Percentiles rank a stretch among this genome's conserved stretches.
These are phyloP conservation scores for Solanum peruvianum DNA, from an alignment of 257 asterid genomes.

Conservation along the genomic window DNA sequence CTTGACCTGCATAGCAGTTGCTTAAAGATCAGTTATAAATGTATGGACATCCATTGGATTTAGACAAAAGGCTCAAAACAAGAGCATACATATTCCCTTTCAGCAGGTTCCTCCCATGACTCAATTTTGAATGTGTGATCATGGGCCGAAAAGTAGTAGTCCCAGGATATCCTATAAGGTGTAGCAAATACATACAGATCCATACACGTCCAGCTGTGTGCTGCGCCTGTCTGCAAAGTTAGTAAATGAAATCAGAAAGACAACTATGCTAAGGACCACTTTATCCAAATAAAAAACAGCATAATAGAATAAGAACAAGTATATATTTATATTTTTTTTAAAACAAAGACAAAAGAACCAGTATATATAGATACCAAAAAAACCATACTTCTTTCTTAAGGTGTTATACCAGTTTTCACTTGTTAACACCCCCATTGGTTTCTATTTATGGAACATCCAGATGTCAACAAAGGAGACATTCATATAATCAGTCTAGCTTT, in stretches of 20 bases:
- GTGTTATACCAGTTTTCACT: background rate
- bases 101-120: constrained; percentile 97
- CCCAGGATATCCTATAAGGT: constrained; percentile 97
- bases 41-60: background rate
- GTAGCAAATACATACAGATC: constrained; percentile 98
- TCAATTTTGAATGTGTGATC: constrained; percentile 68
- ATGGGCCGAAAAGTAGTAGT: constrained; percentile 76
- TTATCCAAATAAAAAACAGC: background rate
- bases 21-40: background rate
- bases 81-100: constrained; percentile 67
- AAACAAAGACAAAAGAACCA: background rate
- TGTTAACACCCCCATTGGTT: background rate
- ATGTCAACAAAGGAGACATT: background rate
- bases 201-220: constrained; percentile 99
- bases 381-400: background rate
- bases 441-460: background rate
- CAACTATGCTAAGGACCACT: background rate
- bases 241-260: background rate
- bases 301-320: background rate
- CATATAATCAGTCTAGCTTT: background rate
- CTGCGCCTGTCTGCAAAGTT: constrained; percentile 60
- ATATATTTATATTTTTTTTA: too few relatives aligned
- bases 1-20: constrained; percentile 58
- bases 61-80: background rate
- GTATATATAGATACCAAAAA: background rate